Evolutionary conservation across 441 rosid species (phyloP).

Genomic region (Populus trichocarpa): DNA sequence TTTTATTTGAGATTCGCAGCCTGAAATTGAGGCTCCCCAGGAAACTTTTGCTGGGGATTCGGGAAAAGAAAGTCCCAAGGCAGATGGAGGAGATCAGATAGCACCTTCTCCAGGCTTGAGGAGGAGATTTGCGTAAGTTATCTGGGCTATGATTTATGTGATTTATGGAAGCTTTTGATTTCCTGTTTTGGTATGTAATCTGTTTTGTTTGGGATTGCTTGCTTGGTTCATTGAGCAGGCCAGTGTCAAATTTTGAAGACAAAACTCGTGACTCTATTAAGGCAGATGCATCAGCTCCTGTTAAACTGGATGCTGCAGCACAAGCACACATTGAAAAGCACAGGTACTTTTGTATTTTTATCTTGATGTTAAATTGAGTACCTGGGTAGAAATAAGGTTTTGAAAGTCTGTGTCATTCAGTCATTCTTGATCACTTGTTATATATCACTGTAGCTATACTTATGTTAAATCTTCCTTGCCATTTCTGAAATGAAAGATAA

Average conservation of each 20-base stretch:
- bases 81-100: slow-evolving; percentile 31
- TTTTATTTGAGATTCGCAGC: slow-evolving; percentile 25
- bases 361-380: neutral
- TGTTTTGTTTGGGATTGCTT: slow-evolving; percentile 5
- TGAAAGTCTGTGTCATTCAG: neutral
- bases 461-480: neutral
- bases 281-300: slow-evolving; percentile 37
- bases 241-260: slow-evolving; percentile 31
- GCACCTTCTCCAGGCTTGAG: slow-evolving; percentile 61
- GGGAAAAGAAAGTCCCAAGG: slow-evolving; percentile 28
- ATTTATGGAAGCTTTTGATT: slow-evolving; percentile 16
- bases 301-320: slow-evolving; percentile 55
- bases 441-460: neutral
- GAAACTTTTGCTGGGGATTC: slow-evolving; percentile 31
- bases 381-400: neutral
- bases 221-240: slow-evolving; percentile 30
- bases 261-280: slow-evolving; percentile 30
- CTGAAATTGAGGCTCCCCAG: slow-evolving; percentile 27
- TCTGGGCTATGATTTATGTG: neutral
- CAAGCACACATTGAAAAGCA: slow-evolving; percentile 70
- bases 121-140: slow-evolving; percentile 61
- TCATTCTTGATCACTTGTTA: neutral
- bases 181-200: neutral
- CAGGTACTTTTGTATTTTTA: slow-evolving; percentile 30
- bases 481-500: neutral